Conservation (phyloP, 768 basidiomycete species). For the Phanerochaete carnosa region DNA sequence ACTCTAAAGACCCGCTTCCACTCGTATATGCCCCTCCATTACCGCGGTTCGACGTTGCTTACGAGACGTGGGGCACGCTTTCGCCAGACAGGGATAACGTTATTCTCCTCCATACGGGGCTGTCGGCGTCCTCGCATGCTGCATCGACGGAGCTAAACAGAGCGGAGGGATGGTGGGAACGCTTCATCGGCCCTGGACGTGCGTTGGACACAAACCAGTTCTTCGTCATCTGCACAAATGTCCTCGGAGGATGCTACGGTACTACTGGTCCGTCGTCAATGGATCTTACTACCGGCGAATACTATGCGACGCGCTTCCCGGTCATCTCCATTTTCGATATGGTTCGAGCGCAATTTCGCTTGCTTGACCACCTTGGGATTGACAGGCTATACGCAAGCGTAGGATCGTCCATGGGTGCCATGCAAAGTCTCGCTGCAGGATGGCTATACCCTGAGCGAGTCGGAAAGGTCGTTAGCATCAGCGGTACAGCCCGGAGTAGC, state of each 20-base stretch:
- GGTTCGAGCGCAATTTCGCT: conserved; percentile 87
- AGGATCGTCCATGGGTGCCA: conserved; percentile 95
- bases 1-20: conserved; percentile 56
- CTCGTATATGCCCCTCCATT: conserved; percentile 59
- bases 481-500: conserved; percentile 89
- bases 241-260: conserved; percentile 96
- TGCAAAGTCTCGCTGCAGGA: conserved; percentile 96
- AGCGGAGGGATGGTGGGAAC: conserved; percentile 96
- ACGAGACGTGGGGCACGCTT: conserved; percentile 97
- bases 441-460: conserved; percentile 90
- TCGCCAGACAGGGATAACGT: conserved; percentile 77
- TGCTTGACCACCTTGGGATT: conserved; percentile 83
- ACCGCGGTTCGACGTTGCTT: conserved; percentile 81
- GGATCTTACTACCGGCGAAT: conserved; percentile 62
- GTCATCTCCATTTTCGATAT: conserved; percentile 94
- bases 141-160: conserved; percentile 77
- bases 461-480: conserved; percentile 88
- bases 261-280: conserved; percentile 91
- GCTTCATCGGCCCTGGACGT: conserved; percentile 94
- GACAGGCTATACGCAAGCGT: conserved; percentile 89
- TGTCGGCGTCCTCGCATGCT: conserved; percentile 95
- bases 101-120: conserved; percentile 92
- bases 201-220: conserved; percentile 90
- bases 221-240: conserved; percentile 95
- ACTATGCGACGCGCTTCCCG: conserved; percentile 90